Evolutionary conservation across 2,329 filamentous ascomycete species (phyloP), one percentile per base, ranked within the genome.

Genomic region (Xylariaceae sp.): DNA sequence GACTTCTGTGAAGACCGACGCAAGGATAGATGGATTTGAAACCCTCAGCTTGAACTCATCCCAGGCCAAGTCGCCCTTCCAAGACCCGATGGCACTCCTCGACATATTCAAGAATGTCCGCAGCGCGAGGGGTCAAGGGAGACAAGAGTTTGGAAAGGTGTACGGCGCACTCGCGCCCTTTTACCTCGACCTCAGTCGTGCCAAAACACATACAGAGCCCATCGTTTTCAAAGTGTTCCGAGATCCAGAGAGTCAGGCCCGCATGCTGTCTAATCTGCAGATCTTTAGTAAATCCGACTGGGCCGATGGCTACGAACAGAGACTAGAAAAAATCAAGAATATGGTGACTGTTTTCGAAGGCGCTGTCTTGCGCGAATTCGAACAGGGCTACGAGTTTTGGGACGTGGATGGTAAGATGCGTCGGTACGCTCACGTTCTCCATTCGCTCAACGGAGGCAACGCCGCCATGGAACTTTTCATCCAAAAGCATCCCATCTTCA

Each of bases 351-450:
- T 94, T 51, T 99, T 99, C 62, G 92, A 97, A 70, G 90, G 86
- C 49, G 90, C 91, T 3, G 91, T 95, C 3, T 72, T 96, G 45
- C 81, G 87, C 43, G 94, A 99, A 66, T 99, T 99, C 59, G 88
- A 95, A 68, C 87, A 94, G 63, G 94, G 90, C 4, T 95, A 95
- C 58, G 89, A 94, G 66, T 85, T 83, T 39, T 88, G 87, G 72
- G 92, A 99, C 66, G 83, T 95, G 47, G 87, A 95, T 57, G 90
- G 89, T 2, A 79, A 85, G 47, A 96, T 97, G 92, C 83, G 80
- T 58, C 82, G 87, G 62, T 97, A 96, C 68, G 91, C 91, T 2
- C 83, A 90, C 59, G 90, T 99, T 14, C 72, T 99, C 49, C 83
- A 88, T 50, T 80, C 81, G 2, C 75, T 99, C 40, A 95, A 95